A percentile compares a stretch with the other conserved stretches of the same genome.
Conservation (phyloP, 1,139 yeast genomes). For the Tardiomyces depauwii region DNA sequence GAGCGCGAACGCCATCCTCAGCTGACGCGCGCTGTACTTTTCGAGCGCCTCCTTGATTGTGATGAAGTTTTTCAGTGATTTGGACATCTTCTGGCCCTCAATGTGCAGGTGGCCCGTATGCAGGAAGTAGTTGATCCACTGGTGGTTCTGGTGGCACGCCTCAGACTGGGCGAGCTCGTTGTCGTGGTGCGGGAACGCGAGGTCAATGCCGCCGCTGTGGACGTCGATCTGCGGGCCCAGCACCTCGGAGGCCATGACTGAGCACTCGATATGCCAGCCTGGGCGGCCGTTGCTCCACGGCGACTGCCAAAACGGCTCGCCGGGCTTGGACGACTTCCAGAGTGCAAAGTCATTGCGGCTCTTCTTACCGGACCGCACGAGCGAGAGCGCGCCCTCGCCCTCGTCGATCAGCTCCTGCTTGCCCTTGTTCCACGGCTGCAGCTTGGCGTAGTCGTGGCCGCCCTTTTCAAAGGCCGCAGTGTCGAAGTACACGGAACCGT, state of each 20-base stretch:
- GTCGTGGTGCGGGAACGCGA: slow-evolving; percentile 99
- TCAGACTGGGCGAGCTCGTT: slow-evolving; percentile 96
- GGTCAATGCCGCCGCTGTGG: slow-evolving; percentile 94
- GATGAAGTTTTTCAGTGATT: slow-evolving; percentile 86
- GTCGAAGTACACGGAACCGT: slow-evolving; percentile 91
- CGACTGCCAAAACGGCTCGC: slow-evolving; percentile 93
- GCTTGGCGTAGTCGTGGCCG: slow-evolving; percentile 77
- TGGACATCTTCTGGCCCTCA: slow-evolving; percentile 97
- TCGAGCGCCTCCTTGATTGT: slow-evolving; percentile 85
- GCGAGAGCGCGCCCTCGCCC: slow-evolving; percentile 84
- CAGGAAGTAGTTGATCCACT: slow-evolving; percentile 94
- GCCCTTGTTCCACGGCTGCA: slow-evolving; percentile 98
- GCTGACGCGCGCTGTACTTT: slow-evolving; percentile 62
- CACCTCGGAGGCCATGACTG: slow-evolving; percentile 94
- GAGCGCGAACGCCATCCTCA: slow-evolving; percentile 81
- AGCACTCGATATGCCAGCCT: slow-evolving; percentile 99
- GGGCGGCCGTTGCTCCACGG: slow-evolving; percentile 99
- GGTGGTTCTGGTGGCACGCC: slow-evolving; percentile 78
- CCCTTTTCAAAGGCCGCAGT: slow-evolving; percentile 67
- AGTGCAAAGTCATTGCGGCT: slow-evolving; percentile 84
- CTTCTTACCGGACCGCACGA: slow-evolving; percentile 45
- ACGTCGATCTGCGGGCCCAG: slow-evolving; percentile 80
- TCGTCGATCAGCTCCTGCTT: slow-evolving; percentile 77
- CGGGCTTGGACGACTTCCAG: slow-evolving; percentile 95
- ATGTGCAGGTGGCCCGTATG: slow-evolving; percentile 97